Base-by-base conservation (phyloP, 179 eudicot species). In the Nepenthes alata region DNA sequence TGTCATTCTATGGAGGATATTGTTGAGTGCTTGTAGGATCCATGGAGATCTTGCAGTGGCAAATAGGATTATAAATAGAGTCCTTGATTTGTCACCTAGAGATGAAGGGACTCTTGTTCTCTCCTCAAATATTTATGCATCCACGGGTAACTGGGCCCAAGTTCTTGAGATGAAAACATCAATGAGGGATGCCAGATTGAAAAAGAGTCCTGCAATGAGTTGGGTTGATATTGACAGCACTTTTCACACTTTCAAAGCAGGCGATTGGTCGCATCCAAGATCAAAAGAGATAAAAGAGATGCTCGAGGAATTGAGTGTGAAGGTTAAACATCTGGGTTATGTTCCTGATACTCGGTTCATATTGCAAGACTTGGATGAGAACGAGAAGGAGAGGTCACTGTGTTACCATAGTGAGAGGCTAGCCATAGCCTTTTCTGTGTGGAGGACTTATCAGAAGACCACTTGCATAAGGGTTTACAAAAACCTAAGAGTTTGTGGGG, bases 401-500 rank as follows among this genome's bases (percentile, higher is more conserved):
- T 67, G 64, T 60, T 41, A 58, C 53, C 78, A 77, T 63, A 77
- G 75, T 49, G 81, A 77, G 70, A 77, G 67, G 64, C 75, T 77
- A 58, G 78, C 81, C 16, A 67, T 77, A 47, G 81, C 81, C 0
- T 77, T 70, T 66, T 66, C 65, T 44, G 35, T 77, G 57, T 70
- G 67, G 78, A 73, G 60, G 69, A 73, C 73, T n/a, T 70, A 55
- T 60, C 59, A 56, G 12, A 77, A 49, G 16, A 60, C 37, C 52
- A 67, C 60, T 55, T 39, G 55, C 53, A 77, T 77, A 37, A 61
- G 73, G 54, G 67, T 77, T 53, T 71, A 73, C 58, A 73, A 77
- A 57, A 77, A 77, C 57, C 67, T 77, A n/a, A 69, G 77, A 55
- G 81, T 73, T 50, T 71, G 77, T 69, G 73, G 75, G 58, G 81